Conservation (phyloP, 345 rosid species). For the Eucalyptus victrix region DNA sequence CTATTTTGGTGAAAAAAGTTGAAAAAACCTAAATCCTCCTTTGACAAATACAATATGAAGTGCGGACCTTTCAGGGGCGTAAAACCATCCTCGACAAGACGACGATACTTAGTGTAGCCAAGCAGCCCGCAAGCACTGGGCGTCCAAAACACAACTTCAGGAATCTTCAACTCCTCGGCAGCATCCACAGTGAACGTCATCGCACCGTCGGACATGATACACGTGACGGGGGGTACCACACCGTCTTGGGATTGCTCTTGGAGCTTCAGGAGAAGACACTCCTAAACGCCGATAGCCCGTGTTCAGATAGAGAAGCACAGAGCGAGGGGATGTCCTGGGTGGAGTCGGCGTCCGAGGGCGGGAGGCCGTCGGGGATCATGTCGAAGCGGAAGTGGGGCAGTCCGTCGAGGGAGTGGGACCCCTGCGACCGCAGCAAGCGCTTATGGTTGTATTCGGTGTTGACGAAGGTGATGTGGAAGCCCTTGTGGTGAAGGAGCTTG, state of each 20-base stretch:
- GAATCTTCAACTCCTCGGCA: constrained; percentile 11
- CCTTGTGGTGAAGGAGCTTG: constrained; percentile 14
- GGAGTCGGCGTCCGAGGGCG: not conserved
- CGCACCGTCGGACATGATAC: constrained; percentile 26
- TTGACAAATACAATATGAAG: too few species aligned
- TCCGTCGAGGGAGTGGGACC: not conserved
- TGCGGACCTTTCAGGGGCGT: too few species aligned
- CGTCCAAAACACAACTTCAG: not conserved
- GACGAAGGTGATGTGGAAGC: constrained; percentile 21
- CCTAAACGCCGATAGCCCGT: not conserved
- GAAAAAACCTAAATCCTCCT: too few species aligned
- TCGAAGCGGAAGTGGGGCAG: constrained; percentile 11
- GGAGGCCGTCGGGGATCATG: constrained; percentile 20
- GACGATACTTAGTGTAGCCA: too few species aligned
- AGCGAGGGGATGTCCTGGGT: constrained; percentile 11
- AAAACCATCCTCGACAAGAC: too few species aligned
- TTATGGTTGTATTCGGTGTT: constrained; percentile 11
- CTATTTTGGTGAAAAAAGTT: not conserved
- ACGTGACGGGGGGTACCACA: constrained; percentile 14
- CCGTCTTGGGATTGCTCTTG: not conserved
- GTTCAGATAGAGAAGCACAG: not conserved
- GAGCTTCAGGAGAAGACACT: not conserved
- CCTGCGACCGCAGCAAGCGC: constrained; percentile 9
- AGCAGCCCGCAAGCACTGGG: too few species aligned
- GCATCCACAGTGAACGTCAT: constrained; percentile 6